A percentile compares a stretch with the other conserved stretches of the same genome.
These are phyloP conservation scores for Marsdenia floribunda DNA, from an alignment of 257 asterid species.

Conservation along the genomic window DNA sequence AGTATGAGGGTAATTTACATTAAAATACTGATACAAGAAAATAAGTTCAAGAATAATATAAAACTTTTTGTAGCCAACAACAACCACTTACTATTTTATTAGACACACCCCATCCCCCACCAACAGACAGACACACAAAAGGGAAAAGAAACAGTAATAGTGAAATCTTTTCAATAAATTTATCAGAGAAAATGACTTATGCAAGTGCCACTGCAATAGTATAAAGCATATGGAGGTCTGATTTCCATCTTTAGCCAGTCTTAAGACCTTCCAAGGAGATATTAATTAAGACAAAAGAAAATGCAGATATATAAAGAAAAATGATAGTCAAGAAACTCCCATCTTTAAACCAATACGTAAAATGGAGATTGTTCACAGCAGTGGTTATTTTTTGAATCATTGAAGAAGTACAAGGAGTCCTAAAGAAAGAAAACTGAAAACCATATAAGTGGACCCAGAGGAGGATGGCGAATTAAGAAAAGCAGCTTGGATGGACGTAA, in stretches of 20 bases:
- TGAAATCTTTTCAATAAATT: not conserved
- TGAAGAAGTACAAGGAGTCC: not conserved
- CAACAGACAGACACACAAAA: no score
- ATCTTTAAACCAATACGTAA: not conserved
- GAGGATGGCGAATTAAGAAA: not conserved
- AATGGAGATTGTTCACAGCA: not conserved
- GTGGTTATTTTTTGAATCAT: not conserved
- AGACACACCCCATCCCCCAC: not conserved
- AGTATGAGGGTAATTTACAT: conserved; percentile 13
- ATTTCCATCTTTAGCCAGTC: not conserved
- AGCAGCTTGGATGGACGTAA: not conserved
- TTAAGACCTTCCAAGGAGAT: not conserved
- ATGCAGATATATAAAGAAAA: not conserved
- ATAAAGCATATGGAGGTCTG: not conserved
- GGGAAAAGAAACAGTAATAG: no score
- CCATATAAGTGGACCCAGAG: not conserved
- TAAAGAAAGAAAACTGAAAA: not conserved
- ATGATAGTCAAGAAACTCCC: not conserved
- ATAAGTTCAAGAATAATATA: not conserved
- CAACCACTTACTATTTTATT: no score
- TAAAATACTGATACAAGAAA: conserved; percentile 8
- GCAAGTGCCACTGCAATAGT: not conserved
- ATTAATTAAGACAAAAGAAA: no score
- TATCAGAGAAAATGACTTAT: not conserved
- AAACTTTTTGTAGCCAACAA: not conserved